Conservation (phyloP, 306 rosid species). For the Cucurbita maxima region DNA sequence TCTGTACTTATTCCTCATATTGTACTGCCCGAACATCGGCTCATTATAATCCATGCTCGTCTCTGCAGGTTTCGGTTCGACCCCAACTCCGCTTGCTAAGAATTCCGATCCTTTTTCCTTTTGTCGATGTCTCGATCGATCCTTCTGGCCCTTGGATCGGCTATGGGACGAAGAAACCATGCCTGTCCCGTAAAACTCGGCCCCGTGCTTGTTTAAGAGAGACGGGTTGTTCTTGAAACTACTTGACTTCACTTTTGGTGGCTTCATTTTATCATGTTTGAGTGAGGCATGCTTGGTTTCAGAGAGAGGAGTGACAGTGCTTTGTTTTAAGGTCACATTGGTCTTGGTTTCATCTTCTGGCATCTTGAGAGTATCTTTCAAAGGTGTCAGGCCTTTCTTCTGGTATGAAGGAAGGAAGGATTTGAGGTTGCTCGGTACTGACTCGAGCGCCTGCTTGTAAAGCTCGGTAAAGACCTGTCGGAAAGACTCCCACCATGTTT, state of each 20-base stretch:
- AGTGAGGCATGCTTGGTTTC: slow-evolving; percentile 46
- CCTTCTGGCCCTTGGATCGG: slow-evolving; percentile 1
- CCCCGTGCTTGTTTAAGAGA: background rate
- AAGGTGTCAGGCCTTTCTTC: slow-evolving; percentile 44
- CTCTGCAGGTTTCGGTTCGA: background rate
- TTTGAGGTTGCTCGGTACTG: slow-evolving; percentile 24
- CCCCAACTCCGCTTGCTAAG: background rate
- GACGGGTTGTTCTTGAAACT: slow-evolving; percentile 1
- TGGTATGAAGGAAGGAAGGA: slow-evolving; percentile 43
- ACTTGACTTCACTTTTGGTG: slow-evolving; percentile 37
- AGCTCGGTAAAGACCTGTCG: slow-evolving; percentile 63
- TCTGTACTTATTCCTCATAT: background rate
- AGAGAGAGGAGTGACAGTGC: slow-evolving; percentile 25
- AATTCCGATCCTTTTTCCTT: background rate
- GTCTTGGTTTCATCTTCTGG: slow-evolving; percentile 49
- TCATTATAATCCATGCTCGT: background rate
- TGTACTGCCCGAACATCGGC: background rate
- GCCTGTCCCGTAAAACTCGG: slow-evolving; percentile 3
- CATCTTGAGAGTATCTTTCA: slow-evolving; percentile 67
- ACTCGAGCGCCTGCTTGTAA: slow-evolving; percentile 52
- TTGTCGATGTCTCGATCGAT: background rate
- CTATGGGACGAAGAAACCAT: background rate
- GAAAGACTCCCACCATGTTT: slow-evolving; percentile 88
- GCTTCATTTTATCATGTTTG: slow-evolving; percentile 51
- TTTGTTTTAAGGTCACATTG: slow-evolving; percentile 29